phyloP scores from a whole-genome alignment of 2,329 filamentous ascomycete genomes.

The Clarireedia monteithiana region DNA sequence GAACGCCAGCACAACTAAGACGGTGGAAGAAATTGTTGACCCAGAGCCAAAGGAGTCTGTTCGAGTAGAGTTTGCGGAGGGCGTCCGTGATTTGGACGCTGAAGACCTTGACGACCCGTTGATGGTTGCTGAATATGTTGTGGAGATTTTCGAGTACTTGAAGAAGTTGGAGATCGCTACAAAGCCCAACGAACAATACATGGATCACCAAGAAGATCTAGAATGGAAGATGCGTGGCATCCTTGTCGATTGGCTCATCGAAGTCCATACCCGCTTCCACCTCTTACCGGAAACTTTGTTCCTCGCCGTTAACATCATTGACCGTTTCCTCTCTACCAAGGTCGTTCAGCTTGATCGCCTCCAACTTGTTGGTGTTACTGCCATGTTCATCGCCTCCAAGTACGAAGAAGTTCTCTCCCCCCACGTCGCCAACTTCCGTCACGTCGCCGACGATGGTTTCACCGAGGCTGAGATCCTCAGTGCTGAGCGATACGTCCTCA shows the following conservation, averaged over 20 bases:
- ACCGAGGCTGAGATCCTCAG: slow-evolving; percentile 90
- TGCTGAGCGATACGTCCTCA: slow-evolving; percentile 91
- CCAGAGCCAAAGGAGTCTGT: slow-evolving; percentile 22
- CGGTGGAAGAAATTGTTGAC: slow-evolving; percentile 27
- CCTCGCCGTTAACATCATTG: slow-evolving; percentile 95
- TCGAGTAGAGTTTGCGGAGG: slow-evolving; percentile 26
- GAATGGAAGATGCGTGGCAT: slow-evolving; percentile 99
- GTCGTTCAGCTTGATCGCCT: slow-evolving; percentile 93
- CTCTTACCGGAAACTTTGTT: slow-evolving; percentile 94
- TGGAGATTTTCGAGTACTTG: slow-evolving; percentile 95
- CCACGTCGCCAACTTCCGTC: slow-evolving; percentile 93
- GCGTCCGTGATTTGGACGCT: slow-evolving; percentile 63
- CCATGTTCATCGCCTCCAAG: slow-evolving; percentile 99
- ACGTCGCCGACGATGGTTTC: slow-evolving; percentile 95
- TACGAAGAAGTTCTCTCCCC: slow-evolving; percentile 98
- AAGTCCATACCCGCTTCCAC: slow-evolving; percentile 95
- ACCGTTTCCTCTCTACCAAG: slow-evolving; percentile 92
- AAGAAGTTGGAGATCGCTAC: slow-evolving; percentile 72
- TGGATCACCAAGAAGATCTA: slow-evolving; percentile 86
- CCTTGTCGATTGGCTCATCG: slow-evolving; percentile 94
- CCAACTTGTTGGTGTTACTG: slow-evolving; percentile 92
- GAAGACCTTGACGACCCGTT: slow-evolving; percentile 91
- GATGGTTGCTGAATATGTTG: slow-evolving; percentile 96
- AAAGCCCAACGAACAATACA: slow-evolving; percentile 89
- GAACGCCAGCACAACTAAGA: not conserved